A percentile compares a stretch with the other conserved stretches of the same genome.
Evolutionary conservation across 23 red algal species (phyloP).

Genomic region (Chondrus crispus): DNA sequence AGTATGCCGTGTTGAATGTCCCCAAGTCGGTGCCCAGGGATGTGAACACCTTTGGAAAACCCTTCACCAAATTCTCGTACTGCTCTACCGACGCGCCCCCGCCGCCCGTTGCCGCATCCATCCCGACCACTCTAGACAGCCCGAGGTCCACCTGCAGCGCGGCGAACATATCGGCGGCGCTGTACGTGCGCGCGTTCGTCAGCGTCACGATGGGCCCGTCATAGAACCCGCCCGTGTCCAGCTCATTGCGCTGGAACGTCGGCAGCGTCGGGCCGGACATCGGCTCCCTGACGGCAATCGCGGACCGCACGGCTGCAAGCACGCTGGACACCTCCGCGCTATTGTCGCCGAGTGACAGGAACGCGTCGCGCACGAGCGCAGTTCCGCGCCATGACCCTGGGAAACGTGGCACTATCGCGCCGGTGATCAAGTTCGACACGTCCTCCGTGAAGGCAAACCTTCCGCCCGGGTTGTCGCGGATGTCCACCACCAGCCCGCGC

Average conservation of each 20-base stretch:
- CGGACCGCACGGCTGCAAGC: background rate
- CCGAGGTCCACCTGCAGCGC: background rate
- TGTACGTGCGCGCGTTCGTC: background rate
- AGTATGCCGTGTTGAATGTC: background rate
- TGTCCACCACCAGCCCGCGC: constrained; percentile 1
- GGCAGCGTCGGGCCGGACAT: background rate
- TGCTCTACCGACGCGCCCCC: background rate
- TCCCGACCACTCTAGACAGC: background rate
- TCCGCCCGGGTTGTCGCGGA: background rate
- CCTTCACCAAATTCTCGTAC: background rate
- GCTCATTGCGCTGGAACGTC: background rate
- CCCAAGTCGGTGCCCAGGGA: too few relatives aligned
- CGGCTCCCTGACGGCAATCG: background rate
- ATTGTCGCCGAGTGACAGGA: background rate
- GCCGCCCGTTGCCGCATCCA: background rate
- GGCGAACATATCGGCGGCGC: background rate
- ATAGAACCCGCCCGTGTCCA: background rate
- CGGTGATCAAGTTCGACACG: too few relatives aligned
- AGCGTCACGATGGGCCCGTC: background rate
- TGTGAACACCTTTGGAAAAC: background rate
- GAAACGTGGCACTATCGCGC: background rate
- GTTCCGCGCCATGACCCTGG: background rate
- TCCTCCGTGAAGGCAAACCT: background rate
- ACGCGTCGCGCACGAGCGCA: background rate
- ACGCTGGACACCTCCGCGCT: too few relatives aligned